Evolutionary conservation across 352 stramenopile genomes (phyloP).

Genomic region (Phytopythium aichiense): DNA sequence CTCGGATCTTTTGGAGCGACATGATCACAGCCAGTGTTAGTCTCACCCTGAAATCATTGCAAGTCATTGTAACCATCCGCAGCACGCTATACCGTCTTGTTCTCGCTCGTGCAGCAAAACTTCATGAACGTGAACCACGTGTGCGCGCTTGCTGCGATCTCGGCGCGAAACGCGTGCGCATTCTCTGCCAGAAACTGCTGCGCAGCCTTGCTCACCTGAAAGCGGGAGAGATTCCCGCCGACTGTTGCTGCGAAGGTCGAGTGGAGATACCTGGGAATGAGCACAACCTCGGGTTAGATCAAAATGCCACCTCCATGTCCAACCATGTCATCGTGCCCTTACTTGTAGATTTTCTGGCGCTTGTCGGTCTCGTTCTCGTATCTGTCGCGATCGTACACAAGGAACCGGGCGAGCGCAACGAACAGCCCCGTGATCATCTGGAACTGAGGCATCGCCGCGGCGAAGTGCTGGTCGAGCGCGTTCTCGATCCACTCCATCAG

Average conservation of each 20-base stretch:
- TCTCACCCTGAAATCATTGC: neutral
- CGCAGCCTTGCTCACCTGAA: slow-evolving; percentile 62
- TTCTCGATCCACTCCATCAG: slow-evolving; percentile 69
- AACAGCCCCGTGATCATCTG: slow-evolving; percentile 71
- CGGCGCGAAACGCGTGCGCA: slow-evolving; percentile 30
- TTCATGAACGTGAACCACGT: slow-evolving; percentile 71
- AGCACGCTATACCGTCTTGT: slow-evolving; percentile 53
- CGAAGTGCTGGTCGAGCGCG: slow-evolving; percentile 71
- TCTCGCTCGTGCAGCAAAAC: slow-evolving; percentile 58
- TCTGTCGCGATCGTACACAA: slow-evolving; percentile 46
- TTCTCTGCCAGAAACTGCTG: slow-evolving; percentile 51
- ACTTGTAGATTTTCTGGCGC: slow-evolving; percentile 69
- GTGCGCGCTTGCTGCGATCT: slow-evolving; percentile 49
- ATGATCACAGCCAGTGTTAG: neutral
- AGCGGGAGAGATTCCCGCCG: slow-evolving; percentile 55
- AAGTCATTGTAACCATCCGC: neutral
- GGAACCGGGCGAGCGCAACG: slow-evolving; percentile 47
- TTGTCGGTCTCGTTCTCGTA: slow-evolving; percentile 33
- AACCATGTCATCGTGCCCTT: slow-evolving; percentile 8
- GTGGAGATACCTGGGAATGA: slow-evolving; percentile 40
- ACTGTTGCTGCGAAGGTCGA: slow-evolving; percentile 57
- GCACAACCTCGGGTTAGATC: neutral
- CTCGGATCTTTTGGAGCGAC: slow-evolving; percentile 48
- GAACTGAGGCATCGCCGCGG: slow-evolving; percentile 57
- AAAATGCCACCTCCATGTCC: neutral